These are phyloP conservation scores for Artemisia annua DNA, from an alignment of 129 eudicot genomes.

Conservation along the genomic window DNA sequence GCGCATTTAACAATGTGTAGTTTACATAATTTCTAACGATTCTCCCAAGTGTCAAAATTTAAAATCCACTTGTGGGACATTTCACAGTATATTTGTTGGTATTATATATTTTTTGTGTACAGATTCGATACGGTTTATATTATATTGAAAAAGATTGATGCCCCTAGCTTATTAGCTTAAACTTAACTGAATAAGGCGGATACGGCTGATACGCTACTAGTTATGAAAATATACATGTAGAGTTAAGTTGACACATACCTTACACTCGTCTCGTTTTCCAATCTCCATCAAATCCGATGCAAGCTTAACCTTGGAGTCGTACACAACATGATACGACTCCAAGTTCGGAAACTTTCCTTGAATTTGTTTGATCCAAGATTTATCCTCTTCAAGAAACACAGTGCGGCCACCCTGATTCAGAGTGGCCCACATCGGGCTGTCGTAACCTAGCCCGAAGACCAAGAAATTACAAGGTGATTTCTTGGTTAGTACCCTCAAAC, in stretches of 20 bases:
- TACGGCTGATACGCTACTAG: too few species aligned
- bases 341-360: constrained; percentile 37
- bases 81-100: neutral
- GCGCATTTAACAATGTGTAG: neutral
- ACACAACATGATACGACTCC: constrained; percentile 55
- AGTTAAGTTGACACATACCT: too few species aligned
- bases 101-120: too few species aligned
- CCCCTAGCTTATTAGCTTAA: neutral
- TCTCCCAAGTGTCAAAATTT: neutral
- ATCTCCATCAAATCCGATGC: constrained; percentile 46
- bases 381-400: constrained; percentile 74
- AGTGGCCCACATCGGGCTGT: constrained; percentile 73
- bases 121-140: too few species aligned
- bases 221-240: too few species aligned
- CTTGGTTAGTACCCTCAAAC: constrained; percentile 43
- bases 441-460: constrained; percentile 79
- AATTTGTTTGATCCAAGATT: constrained; percentile 55
- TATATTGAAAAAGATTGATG: too few species aligned
- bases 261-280: constrained; percentile 39
- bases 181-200: too few species aligned
- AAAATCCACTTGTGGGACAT: neutral
- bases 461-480: constrained; percentile 86
- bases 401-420: constrained; percentile 89
- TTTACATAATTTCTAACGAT: neutral
- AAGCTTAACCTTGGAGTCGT: constrained; percentile 55